Conservation (phyloP, 1,284 basidiomycete genomes). For the Cronartium quercuum region DNA sequence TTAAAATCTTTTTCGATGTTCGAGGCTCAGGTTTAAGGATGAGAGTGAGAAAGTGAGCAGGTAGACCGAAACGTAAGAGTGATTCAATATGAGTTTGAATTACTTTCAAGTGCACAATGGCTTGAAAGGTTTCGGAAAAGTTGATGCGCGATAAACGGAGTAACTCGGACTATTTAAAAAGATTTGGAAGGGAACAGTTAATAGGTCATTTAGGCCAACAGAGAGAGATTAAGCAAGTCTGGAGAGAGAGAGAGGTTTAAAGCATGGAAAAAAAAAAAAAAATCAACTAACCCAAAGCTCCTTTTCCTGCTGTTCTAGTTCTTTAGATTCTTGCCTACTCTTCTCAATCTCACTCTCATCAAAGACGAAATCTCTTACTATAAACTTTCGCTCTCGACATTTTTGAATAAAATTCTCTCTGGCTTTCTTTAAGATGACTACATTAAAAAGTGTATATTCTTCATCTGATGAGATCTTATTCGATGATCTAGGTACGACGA, state of each 20-base stretch:
- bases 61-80: constrained; percentile 88
- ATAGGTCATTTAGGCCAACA: neutral
- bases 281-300: constrained; percentile 75
- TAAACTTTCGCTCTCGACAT: constrained; percentile 94
- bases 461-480: constrained; percentile 60
- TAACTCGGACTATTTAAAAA: constrained; percentile 70
- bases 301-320: constrained; percentile 80
- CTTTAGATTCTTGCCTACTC: constrained; percentile 72
- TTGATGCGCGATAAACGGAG: constrained; percentile 87
- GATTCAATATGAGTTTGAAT: constrained; percentile 88
- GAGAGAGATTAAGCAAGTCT: neutral
- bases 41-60: constrained; percentile 80
- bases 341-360: constrained; percentile 77
- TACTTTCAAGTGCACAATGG: constrained; percentile 88
- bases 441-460: constrained; percentile 79
- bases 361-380: constrained; percentile 87
- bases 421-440: constrained; percentile 83
- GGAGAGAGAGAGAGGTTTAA: neutral
- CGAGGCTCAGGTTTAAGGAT: constrained; percentile 87
- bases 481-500: constrained; percentile 95
- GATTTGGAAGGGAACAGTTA: neutral
- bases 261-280: neutral
- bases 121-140: constrained; percentile 94
- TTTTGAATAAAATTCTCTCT: constrained; percentile 91
- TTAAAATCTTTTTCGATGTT: constrained; percentile 65